Conservation (phyloP, 768 basidiomycete genomes). For the Phanerodontia chrysosporium region DNA sequence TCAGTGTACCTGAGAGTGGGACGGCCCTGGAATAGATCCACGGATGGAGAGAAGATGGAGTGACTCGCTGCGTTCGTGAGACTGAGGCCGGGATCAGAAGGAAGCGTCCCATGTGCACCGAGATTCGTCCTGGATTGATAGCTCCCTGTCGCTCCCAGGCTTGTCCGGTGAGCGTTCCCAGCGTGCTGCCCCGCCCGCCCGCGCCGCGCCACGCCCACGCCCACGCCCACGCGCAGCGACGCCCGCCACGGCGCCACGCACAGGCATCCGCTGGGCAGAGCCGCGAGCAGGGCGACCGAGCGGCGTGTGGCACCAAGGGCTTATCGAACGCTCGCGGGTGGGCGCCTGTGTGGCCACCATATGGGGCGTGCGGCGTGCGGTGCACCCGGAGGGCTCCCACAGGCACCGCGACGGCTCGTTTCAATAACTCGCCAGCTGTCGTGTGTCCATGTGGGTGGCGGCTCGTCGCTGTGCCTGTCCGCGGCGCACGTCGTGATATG, state of each 20-base stretch:
- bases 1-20: neutral
- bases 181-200: neutral
- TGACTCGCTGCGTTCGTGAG: neutral
- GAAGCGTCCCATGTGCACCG: neutral
- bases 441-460: neutral
- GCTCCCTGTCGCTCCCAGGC: neutral
- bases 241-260: neutral
- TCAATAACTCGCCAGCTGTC: too few species aligned
- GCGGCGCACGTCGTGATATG: too few species aligned
- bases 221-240: neutral
- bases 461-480: neutral
- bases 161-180: neutral
- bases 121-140: neutral
- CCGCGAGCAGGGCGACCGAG: too few species aligned
- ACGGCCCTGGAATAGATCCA: neutral
- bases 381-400: neutral
- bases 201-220: neutral
- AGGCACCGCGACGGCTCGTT: neutral
- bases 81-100: neutral
- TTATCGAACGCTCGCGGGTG: neutral
- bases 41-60: neutral
- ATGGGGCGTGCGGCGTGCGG: neutral
- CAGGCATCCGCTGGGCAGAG: too few species aligned
- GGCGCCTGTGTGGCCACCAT: too few species aligned
- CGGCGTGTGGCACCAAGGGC: too few species aligned